Percentiles rank a stretch among this genome's conserved stretches.
phyloP scores from a whole-genome alignment of 2,329 filamentous ascomycete genomes.

The Blastomyces emzantsi region DNA sequence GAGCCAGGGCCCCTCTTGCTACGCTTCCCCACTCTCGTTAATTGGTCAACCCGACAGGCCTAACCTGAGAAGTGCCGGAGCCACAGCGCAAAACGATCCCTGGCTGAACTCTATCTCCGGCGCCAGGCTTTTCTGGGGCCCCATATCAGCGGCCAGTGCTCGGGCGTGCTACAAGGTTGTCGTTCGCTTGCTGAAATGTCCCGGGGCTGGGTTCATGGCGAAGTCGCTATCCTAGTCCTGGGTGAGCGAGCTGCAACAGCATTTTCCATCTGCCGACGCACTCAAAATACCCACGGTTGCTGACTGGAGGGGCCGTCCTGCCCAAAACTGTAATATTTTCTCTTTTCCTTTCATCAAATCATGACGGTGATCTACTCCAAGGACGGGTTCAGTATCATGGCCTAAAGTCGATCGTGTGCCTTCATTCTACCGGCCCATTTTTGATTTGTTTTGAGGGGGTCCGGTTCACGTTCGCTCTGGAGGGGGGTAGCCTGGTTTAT shows the following conservation, averaged over 20 bases:
- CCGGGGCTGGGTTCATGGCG: constrained; percentile 1
- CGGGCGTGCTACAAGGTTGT: background rate
- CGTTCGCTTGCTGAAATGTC: constrained; percentile 1
- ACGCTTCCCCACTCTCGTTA: background rate
- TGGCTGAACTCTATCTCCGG: constrained; percentile 5
- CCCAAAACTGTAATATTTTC: background rate
- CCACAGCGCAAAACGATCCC: background rate
- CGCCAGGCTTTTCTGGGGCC: background rate
- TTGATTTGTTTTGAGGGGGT: background rate
- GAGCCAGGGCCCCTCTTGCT: background rate
- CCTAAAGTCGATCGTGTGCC: background rate
- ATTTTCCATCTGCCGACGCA: constrained; percentile 7
- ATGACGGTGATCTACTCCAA: background rate
- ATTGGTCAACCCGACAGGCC: background rate
- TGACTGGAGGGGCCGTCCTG: background rate
- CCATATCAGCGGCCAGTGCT: background rate
- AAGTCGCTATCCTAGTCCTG: background rate
- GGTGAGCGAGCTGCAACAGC: background rate
- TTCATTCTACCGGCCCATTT: background rate
- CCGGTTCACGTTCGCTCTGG: background rate
- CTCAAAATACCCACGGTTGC: background rate
- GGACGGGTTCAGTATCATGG: background rate
- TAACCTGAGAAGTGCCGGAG: background rate
- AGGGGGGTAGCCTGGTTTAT: too few species aligned
- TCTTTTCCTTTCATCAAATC: background rate